Evolutionary conservation across 768 basidiomycete species (phyloP).

Genomic region (Neoboletus brunneissimus): DNA sequence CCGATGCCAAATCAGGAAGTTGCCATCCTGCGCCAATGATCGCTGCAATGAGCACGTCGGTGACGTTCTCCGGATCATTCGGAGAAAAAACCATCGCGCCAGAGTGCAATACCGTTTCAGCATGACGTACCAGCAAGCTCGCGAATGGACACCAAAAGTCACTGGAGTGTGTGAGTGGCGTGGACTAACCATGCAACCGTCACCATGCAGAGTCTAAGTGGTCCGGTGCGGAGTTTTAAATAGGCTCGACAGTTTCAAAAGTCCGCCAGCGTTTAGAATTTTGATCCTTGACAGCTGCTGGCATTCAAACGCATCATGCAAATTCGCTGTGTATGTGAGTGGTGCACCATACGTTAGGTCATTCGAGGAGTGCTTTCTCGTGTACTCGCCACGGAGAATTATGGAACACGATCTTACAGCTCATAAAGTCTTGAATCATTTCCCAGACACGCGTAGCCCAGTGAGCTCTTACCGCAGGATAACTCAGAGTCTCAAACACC

Average conservation of each 20-base stretch:
- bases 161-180: too few species aligned
- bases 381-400: not conserved
- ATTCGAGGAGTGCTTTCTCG: too few species aligned
- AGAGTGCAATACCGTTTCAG: too few species aligned
- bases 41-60: not conserved
- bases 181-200: too few species aligned
- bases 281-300: too few species aligned
- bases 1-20: conserved; percentile 17
- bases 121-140: too few species aligned
- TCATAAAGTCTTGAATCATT: not conserved
- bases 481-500: too few species aligned
- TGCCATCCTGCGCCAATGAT: conserved; percentile 18
- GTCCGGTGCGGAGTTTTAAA: not conserved
- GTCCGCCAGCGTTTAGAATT: not conserved
- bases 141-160: too few species aligned
- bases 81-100: not conserved
- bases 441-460: not conserved
- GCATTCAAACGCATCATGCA: too few species aligned
- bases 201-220: too few species aligned
- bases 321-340: too few species aligned
- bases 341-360: too few species aligned
- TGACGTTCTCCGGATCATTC: not conserved
- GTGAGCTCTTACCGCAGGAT: not conserved
- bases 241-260: not conserved
- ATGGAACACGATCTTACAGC: not conserved